These are phyloP conservation scores for Botrytis tulipae DNA, from an alignment of 2,329 filamentous ascomycete genomes.

Conservation along the genomic window DNA sequence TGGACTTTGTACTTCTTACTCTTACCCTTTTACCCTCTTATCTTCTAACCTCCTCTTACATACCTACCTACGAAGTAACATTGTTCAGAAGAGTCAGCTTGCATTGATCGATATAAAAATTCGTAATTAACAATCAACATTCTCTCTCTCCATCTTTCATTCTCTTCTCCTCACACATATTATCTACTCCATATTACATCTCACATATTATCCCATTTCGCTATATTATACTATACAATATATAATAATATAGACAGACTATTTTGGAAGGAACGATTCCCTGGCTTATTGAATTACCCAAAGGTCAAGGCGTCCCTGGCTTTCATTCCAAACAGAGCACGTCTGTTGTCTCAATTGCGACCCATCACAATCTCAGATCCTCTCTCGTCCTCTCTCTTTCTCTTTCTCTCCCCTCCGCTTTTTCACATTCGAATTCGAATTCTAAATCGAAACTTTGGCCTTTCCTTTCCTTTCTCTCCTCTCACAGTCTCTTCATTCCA, in stretches of 20 bases:
- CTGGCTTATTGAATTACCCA: constrained; percentile 12
- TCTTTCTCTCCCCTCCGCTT: not conserved
- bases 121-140: not conserved
- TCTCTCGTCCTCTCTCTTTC: not conserved
- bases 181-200: not conserved
- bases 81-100: not conserved
- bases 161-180: not conserved
- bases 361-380: not conserved
- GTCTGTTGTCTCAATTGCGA: constrained; percentile 19
- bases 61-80: not conserved
- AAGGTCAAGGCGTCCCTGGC: constrained; percentile 17
- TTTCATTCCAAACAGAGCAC: constrained; percentile 19
- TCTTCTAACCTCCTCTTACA: too few species aligned
- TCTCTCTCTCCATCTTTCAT: not conserved
- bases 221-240: not conserved
- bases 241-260: not conserved
- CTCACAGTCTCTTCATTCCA: not conserved
- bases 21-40: not conserved
- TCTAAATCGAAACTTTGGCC: not conserved
- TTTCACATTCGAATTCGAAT: not conserved
- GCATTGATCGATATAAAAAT: not conserved
- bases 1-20: not conserved
- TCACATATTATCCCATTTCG: not conserved
- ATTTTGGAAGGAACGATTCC: constrained; percentile 10
- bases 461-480: not conserved